These are phyloP conservation scores for Teratosphaeria pseudoeucalypti DNA, from an alignment of 2,329 filamentous ascomycete genomes.

Conservation along the genomic window DNA sequence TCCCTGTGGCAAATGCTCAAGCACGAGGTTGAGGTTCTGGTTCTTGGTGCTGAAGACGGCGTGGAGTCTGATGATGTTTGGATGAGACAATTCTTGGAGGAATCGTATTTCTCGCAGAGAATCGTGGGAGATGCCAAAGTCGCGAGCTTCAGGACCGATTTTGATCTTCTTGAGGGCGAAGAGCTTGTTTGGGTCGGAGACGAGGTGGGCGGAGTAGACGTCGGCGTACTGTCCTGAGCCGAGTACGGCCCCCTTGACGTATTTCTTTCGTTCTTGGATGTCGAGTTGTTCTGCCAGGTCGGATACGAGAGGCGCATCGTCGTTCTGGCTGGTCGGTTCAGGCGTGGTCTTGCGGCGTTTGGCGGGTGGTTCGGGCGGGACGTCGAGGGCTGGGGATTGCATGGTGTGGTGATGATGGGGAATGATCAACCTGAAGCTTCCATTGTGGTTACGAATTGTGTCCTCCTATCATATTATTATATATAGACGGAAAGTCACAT, in stretches of 20 bases:
- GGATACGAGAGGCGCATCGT: conserved; percentile 9
- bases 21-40: conserved; percentile 89
- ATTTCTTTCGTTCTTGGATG: conserved; percentile 59
- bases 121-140: conserved; percentile 80
- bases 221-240: conserved; percentile 96
- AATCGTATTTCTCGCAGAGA: conserved; percentile 93
- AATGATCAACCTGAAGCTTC: background rate
- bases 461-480: background rate
- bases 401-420: conserved; percentile 3
- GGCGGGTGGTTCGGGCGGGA: conserved; percentile 22
- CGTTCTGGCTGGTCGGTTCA: conserved; percentile 4
- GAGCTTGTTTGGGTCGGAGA: conserved; percentile 56
- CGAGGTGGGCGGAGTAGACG: conserved; percentile 80
- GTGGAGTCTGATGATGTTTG: conserved; percentile 87
- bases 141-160: conserved; percentile 71
- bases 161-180: conserved; percentile 95
- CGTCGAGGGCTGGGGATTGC: conserved; percentile 23
- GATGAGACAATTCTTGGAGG: conserved; percentile 85
- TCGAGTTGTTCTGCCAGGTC: conserved; percentile 41
- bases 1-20: conserved; percentile 87
- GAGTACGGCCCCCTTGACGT: conserved; percentile 83
- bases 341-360: conserved; percentile 21
- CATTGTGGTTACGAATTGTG: background rate
- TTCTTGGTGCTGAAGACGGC: conserved; percentile 93
- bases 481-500: background rate